These are phyloP conservation scores for Byssothecium circinans DNA, from an alignment of 2,329 filamentous ascomycete genomes.

Conservation along the genomic window DNA sequence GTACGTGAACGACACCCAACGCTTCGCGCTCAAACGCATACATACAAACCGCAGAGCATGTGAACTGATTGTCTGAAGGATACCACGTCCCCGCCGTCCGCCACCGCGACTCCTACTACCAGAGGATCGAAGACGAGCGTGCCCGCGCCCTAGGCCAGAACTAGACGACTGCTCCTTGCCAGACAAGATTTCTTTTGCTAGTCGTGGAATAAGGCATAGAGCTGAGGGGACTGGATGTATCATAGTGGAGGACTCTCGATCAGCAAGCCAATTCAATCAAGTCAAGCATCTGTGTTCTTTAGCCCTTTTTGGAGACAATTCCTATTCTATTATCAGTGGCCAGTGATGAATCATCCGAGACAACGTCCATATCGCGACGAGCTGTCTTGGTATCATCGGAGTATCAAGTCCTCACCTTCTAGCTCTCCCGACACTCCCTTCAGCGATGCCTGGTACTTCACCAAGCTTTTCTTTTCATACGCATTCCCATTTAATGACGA, in stretches of 20 bases:
- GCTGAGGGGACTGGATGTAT: constrained; percentile 36
- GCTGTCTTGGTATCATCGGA: no score
- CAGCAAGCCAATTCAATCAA: constrained; percentile 26
- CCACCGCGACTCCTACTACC: constrained; percentile 65
- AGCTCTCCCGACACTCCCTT: no score
- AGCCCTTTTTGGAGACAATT: neutral
- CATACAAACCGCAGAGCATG: neutral
- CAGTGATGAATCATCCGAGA: no score
- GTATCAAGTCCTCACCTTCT: no score
- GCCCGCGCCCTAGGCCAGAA: constrained; percentile 50
- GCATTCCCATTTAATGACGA: no score
- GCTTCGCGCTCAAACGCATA: constrained; percentile 1
- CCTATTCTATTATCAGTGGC: no score
- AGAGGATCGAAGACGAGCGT: constrained; percentile 64
- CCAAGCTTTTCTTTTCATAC: no score
- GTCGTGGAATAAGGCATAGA: constrained; percentile 16
- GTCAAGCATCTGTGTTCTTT: constrained; percentile 6
- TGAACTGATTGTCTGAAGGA: constrained; percentile 43
- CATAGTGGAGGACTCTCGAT: constrained; percentile 32
- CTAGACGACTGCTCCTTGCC: constrained; percentile 19
- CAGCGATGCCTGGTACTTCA: no score
- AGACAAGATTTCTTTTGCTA: constrained; percentile 32
- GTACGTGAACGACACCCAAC: constrained; percentile 43
- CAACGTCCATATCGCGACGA: no score
- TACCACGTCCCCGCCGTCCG: constrained; percentile 67